Evolutionary conservation across 2,329 filamentous ascomycete genomes (phyloP).

Genomic region (Phaeosphaeria sp.): DNA sequence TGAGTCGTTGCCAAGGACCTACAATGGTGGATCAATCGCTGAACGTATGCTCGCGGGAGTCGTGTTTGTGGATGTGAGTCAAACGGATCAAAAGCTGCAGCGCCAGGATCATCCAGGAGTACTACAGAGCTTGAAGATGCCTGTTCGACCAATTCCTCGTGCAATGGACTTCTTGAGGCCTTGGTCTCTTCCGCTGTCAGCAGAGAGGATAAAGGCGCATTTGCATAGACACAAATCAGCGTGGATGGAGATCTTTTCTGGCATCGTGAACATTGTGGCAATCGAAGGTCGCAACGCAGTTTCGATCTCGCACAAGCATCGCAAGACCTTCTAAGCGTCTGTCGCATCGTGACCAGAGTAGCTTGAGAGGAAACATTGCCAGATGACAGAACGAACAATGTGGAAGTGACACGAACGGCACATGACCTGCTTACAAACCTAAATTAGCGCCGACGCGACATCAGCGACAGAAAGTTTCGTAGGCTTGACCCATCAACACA

Average conservation of each 20-base stretch:
- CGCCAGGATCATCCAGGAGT: slow-evolving; percentile 25
- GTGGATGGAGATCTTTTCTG: slow-evolving; percentile 50
- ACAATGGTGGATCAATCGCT: slow-evolving; percentile 65
- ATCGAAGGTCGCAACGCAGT: slow-evolving; percentile 62
- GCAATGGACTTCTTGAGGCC: background rate
- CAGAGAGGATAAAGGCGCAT: slow-evolving; percentile 53
- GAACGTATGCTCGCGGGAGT: slow-evolving; percentile 58
- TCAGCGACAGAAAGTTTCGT: background rate
- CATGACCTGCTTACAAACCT: background rate
- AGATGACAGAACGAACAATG: background rate
- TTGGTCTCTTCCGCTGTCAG: slow-evolving; percentile 27
- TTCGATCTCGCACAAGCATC: slow-evolving; percentile 63
- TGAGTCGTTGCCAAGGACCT: slow-evolving; percentile 27
- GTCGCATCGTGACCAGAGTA: slow-evolving; percentile 52
- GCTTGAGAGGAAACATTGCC: background rate
- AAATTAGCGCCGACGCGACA: background rate
- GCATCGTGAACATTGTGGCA: slow-evolving; percentile 63
- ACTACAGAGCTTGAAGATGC: slow-evolving; percentile 6
- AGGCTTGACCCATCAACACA: background rate
- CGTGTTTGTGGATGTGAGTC: slow-evolving; percentile 63
- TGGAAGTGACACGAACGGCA: background rate
- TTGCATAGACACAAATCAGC: slow-evolving; percentile 59
- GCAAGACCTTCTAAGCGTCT: slow-evolving; percentile 65
- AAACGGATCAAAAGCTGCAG: slow-evolving; percentile 60
- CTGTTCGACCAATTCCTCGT: slow-evolving; percentile 3